Evolutionary conservation across 2,329 filamentous ascomycete species (phyloP), one percentile per base, ranked within the genome.

Genomic region (Colletotrichum sp.): DNA sequence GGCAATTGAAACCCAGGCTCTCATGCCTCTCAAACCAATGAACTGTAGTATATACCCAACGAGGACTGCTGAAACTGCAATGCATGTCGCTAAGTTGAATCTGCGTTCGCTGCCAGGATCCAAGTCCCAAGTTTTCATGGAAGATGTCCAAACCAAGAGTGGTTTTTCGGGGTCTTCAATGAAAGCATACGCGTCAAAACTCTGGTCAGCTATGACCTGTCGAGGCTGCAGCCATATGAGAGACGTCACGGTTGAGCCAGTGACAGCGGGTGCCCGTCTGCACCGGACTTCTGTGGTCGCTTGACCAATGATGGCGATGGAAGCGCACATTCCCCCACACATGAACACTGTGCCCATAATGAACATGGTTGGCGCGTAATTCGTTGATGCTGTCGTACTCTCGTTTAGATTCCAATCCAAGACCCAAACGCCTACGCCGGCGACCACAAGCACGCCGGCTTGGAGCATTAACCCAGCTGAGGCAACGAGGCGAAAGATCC

Each of bases 121-220:
- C 26, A 8, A 26, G 5, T 30, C 21, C 12, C 8, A 8, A 7
- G 1, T 18, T 2, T 65, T 65, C 16, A 10, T 36, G 4, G 62
- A 49, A 36, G 62, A 65, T 2, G 34, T 65, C n/a, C 21, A 16
- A 3, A 0, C 2, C 6, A 0, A 5, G 9, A n/a, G 24, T 7
- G 1, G 15, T 0, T 3, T 16, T 13, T n/a, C 5, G 0, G 1
- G 3, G 3, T 39, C 21, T 6, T 65, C 62, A 24, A 30, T 24
- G 0, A 18, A 28, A 65, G 4, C 36, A 16, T 28, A 65, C 0
- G 24, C 1, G 7, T 65, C 34, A 10, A 65, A 49, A 0, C 32
- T 65, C 6, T 65, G 34, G 15, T 65, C 62, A 2, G 32, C 62
- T 15, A 65, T 21, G 3, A 24, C 16, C 5, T 65, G 62, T 21